Conservation (phyloP, 2,329 filamentous ascomycete species). For the Aspergillus amoenus region DNA sequence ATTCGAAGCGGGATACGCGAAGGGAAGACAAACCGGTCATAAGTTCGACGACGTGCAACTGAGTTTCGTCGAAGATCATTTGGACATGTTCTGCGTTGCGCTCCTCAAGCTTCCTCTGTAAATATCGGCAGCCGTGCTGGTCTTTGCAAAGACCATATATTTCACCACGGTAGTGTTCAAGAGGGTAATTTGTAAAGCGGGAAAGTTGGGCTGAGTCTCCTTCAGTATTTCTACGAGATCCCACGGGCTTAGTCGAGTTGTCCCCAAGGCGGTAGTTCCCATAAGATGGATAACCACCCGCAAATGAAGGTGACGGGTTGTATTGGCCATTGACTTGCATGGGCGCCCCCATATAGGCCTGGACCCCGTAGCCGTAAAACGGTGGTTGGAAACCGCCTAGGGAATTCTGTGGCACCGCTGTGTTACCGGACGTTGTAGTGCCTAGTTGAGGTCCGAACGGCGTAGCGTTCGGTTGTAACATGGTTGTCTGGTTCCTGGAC, state of each 20-base stretch:
- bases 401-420: conserved; percentile 30
- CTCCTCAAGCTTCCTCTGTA: conserved; percentile 97
- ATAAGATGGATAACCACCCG: conserved; percentile 48
- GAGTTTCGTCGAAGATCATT: conserved; percentile 92
- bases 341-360: conserved; percentile 56
- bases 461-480: conserved; percentile 75
- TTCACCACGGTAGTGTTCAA: conserved; percentile 77
- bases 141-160: conserved; percentile 95
- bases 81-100: conserved; percentile 78
- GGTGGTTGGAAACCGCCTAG: conserved; percentile 37
- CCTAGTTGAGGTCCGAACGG: conserved; percentile 70
- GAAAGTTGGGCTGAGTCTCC: conserved; percentile 61
- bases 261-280: conserved; percentile 63
- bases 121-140: conserved; percentile 93
- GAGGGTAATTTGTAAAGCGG: conserved; percentile 77
- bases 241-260: conserved; percentile 72
- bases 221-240: conserved; percentile 55
- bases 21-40: conserved; percentile 68
- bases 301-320: conserved; percentile 57
- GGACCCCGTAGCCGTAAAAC: conserved; percentile 52
- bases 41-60: conserved; percentile 89
- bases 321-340: conserved; percentile 48
- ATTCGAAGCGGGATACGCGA: not conserved
- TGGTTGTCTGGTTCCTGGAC: conserved; percentile 66
- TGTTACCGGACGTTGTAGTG: conserved; percentile 29